Evolutionary conservation across 164 flowering plant genomes (phyloP), one percentile per base, ranked within the genome.

Genomic region (Vitis rupestris): DNA sequence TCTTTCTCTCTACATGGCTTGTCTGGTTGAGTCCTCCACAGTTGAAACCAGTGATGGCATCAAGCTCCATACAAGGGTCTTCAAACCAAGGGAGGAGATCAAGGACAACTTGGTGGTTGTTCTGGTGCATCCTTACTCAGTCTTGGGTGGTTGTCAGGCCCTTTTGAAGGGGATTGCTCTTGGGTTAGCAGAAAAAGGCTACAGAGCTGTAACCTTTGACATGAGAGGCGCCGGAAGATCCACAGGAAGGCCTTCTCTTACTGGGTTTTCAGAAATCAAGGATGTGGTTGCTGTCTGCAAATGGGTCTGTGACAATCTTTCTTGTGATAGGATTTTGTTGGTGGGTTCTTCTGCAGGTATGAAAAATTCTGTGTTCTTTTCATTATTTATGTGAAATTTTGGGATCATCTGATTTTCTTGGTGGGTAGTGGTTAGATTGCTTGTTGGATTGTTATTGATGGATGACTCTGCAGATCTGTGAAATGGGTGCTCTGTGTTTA

Each of bases 141-240:
- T 94, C 10, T 62, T 93, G 74, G 99, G 97, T n/a, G 99, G 99
- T 13, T 86, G 84, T 68, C 99, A 95, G 72, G 93, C 81, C 11
- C 80, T 88, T 9, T 71, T 91, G 72, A 93, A 74, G 67, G 98
- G 98, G 19, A 89, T 95, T 3, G 98, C 97, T 7, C 63, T 72
- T 73, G 91, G 92, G 59, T 70, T 93, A 23, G 94, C 97, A 2
- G 80, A 72, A 27, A 75, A 68, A 16, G 97, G 97, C 11, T 80
- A 73, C 67, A 75, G 48, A 3, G 90, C 95, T 60, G 82, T 88
- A 6, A 92, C 92, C 16, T 91, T 91, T 73, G 96, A 92, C 65
- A 91, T 85, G 90, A 85, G 98, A 72, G 96, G 96, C 11, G 96
- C 78, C 47, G 99, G 96, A 15, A 91, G 78, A 73, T 94, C 99